Evolutionary conservation across 352 stramenopile species (phyloP), one percentile per base, ranked within the genome.

Genomic region (Phytophthora pluvialis): DNA sequence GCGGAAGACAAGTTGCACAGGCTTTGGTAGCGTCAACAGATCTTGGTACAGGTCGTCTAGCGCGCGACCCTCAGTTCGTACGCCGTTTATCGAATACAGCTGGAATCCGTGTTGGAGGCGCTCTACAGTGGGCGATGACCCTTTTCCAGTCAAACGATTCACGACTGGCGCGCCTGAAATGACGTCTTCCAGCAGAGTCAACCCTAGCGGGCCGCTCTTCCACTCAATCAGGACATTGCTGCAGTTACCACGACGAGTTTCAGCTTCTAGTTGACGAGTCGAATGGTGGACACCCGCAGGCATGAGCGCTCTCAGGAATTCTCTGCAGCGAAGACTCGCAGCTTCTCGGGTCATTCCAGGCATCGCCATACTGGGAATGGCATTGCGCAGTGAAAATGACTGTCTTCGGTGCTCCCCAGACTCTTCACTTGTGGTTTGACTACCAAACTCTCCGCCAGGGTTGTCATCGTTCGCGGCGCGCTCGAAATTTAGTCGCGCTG

Each of bases 91-190:
- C 8, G 77, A 78, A 9, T 72, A 63, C 3, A 92, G 72, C 13
- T 76, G 48, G 51, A 70, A 81, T 3, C 81, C 83, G 31, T 82
- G 68, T 9, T 78, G 61, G 8, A 92, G 43, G 0, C 46, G 54
- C 10, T 82, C 73, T 15, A 92, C 64, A 7, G 77, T 75, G 3
- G 36, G 39, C 3, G 78, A 73, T 0, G 61, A 73, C 0, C 83
- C 81, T 56, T 86, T 87, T n/a, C 81, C 81, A n/a, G 83, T 92
- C 47, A 92, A 73, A 12, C 83, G 81, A 51, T 85, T 86, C 51
- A 92, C 79, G 8, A 81, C n/a, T 11, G 79, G 63, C 32, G 76
- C 65, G 1, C 78, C 76, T 9, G 77, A 81, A 45, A 84, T 79
- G 31, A 67, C 49, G 29, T 89, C 81, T 45, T 88, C 71, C 18